phyloP scores from a whole-genome alignment of 176 grass and related monocot species.

The Elymus sibiricus region DNA sequence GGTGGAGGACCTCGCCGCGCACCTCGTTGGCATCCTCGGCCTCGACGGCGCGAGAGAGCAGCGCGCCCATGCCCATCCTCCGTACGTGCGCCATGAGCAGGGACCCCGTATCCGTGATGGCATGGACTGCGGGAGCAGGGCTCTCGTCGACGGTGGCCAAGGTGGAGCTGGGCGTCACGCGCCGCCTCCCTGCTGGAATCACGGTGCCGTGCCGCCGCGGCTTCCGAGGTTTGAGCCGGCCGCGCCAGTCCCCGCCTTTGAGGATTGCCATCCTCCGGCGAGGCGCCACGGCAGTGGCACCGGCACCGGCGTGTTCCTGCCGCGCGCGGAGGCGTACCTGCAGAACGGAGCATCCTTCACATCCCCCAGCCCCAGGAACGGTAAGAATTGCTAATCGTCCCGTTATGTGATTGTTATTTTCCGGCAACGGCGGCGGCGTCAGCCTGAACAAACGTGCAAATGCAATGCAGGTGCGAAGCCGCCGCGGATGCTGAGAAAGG shows the following conservation, averaged over 20 bases:
- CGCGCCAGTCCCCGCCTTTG: not conserved
- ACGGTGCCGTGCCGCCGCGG: not conserved
- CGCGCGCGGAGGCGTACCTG: not conserved
- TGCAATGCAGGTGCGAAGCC: constrained; percentile 9
- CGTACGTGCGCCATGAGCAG: not conserved
- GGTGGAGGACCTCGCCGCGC: constrained; percentile 17
- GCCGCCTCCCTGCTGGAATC: not conserved
- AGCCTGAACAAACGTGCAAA: not conserved
- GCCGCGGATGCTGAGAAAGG: constrained; percentile 6
- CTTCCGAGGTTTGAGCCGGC: not conserved
- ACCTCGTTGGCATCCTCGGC: constrained; percentile 30
- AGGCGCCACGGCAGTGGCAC: not conserved
- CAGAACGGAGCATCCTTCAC: not conserved
- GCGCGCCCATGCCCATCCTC: not conserved
- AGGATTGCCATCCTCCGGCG: not conserved
- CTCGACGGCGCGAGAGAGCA: not conserved
- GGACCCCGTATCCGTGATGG: not conserved
- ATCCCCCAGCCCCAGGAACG: not conserved
- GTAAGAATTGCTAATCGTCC: not conserved
- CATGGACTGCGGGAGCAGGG: not conserved
- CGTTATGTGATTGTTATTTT: not conserved
- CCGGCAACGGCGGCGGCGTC: not conserved
- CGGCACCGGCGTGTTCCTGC: constrained; percentile 39
- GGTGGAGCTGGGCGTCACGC: not conserved
- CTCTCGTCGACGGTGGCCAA: not conserved